Conservation (phyloP, 257 asterid species). For the Cinchona pubescens region DNA sequence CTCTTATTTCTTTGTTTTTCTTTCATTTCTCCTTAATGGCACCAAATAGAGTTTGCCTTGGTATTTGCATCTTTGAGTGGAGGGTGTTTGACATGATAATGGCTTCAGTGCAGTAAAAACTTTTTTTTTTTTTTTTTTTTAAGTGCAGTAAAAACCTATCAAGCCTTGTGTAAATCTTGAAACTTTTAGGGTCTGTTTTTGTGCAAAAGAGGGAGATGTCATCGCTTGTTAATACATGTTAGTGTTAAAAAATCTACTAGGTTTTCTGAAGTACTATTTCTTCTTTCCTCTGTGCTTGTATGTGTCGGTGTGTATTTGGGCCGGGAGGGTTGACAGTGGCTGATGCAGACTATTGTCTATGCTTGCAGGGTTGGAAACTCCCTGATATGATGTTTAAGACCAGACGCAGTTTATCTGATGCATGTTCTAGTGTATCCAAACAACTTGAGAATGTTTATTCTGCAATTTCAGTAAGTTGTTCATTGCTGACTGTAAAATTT, state of each 20-base stretch:
- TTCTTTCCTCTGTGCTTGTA: background rate
- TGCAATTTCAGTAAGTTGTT: slow-evolving; percentile 58
- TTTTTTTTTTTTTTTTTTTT: too few species aligned
- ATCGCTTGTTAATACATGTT: slow-evolving; percentile 5
- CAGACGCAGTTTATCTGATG: slow-evolving; percentile 81
- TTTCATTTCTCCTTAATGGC: too few species aligned
- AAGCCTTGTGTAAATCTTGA: background rate
- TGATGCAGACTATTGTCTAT: slow-evolving; percentile 11
- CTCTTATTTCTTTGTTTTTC: background rate
- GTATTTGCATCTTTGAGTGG: background rate
- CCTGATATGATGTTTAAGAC: slow-evolving; percentile 95
- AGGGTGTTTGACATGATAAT: background rate
- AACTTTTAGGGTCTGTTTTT: background rate
- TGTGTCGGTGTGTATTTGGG: background rate
- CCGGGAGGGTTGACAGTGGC: background rate
- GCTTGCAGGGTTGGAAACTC: slow-evolving; percentile 82
- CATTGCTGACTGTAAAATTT: slow-evolving; percentile 5
- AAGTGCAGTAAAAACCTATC: background rate
- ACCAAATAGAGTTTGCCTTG: background rate
- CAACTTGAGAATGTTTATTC: slow-evolving; percentile 77
- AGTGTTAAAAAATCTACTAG: background rate
- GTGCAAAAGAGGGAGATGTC: background rate
- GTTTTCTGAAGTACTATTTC: background rate
- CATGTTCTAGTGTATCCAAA: slow-evolving; percentile 68
- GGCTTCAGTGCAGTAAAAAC: background rate